Evolutionary conservation across 495 filamentous ascomycete genomes (phyloP), one percentile per base, ranked within the genome.

Genomic region (Cercophora scortea): DNA sequence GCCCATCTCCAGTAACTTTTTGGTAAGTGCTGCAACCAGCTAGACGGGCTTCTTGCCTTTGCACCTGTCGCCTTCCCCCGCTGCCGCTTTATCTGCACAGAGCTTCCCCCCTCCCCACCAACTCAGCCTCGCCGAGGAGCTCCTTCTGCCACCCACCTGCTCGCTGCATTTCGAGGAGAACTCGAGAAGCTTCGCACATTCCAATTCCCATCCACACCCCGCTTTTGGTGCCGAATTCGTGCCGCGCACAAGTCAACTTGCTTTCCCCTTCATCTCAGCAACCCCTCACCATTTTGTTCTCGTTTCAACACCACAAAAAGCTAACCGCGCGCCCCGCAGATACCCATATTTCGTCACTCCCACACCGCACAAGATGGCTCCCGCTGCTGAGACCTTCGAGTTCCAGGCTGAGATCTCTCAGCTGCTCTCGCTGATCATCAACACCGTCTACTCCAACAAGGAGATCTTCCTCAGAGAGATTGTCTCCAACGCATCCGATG

Each of bases 371-470:
- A 88, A 70, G 69, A 93, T 94, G 90, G 72, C 90, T 25, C 25
- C 25, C n/a, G n/a, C n/a, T 25, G 25, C 25, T 69, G 87, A 96
- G 79, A 94, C 89, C 54, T 96, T 96, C 79, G 90, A 96, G 85
- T 98, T 98, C 80, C 93, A 98, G 84, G 92, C 91, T 86, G 92
- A 96, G 86, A 97, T 97, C 73, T 95, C 90, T 85, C 93, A 98
- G 89, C 88, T 98, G 49, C 87, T 98, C 67, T 90, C 86, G 56
- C 85, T 98, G 66, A 97, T 98, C 76, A 97, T 98, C 80, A 98
- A 98, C 87, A 97, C 93, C 54, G 93, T 98, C 78, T 98, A 98
- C 84, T 96, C 91, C 58, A 98, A 98, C 83, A 98, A 98, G 84
- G 93, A 96, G 78, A 98, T 98, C 74, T 98, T 97, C 85, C 77